Evolutionary conservation across 306 rosid genomes (phyloP), one percentile per base, ranked within the genome.

Genomic region (Datisca glomerata): DNA sequence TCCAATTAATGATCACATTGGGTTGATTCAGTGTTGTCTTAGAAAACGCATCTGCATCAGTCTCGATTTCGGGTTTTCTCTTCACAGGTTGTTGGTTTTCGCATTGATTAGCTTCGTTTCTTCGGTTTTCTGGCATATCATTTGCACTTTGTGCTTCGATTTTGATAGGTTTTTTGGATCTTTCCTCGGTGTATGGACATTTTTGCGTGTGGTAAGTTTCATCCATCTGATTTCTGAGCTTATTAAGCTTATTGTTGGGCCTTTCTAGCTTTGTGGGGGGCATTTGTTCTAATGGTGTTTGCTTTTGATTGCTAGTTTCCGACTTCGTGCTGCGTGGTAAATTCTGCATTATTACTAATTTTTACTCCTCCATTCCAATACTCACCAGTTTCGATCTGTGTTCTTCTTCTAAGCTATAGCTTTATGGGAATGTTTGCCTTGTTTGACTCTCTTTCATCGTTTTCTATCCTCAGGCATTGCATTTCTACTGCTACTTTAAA

Each of bases 1-100:
- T 4, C 18, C n/a, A n/a, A 12, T 37, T 12, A n/a, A 19, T 20
- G 11, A 14, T 21, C 20, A 13, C 14, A 21, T 21, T 32, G 20
- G 9, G 16, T 48, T 34, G 19, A 6, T 48, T 25, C 18, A 18
- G 21, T 38, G 28, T 38, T 37, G 18, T 47, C 53, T 10, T 32
- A 12, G 31, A 38, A 37, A 37, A 50, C 56, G 5, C 32, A 8
- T 53, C 49, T 29, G 49, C 32, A 18, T 43, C 41, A 25, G 22
- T 42, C 49, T 4, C 20, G 57, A 51, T 37, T 12, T 51, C 45
- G 57, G 57, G 38, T 8, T 24, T 37, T 25, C 57, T 31, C 34
- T 14, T 48, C 7, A 19, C 7, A 33, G 54, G 39, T 29, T 34
- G 27, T 41, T 44, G 8, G 2, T n/a, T 43, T 15, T 23, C 32